Evolutionary conservation across 2,329 filamentous ascomycete genomes (phyloP), one percentile per base, ranked within the genome.

Genomic region (Lasiodiplodia sp.): DNA sequence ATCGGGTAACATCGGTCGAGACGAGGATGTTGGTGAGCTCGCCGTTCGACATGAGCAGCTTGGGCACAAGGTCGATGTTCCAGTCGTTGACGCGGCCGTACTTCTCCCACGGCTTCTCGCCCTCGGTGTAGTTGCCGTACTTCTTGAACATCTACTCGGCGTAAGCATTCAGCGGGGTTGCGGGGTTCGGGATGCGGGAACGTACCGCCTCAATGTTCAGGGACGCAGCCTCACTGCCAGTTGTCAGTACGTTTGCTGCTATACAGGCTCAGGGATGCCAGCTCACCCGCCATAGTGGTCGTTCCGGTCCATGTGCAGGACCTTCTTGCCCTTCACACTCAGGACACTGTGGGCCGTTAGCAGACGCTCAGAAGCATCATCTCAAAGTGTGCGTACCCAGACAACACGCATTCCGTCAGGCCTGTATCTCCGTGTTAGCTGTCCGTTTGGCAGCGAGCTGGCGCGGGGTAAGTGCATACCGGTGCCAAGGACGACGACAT

Each of bases 11-110:
- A 71, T 97, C 94, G 82, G 95, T 98, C 64, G 94, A 97, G 72
- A 97, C 94, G 78, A 99, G 90, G 78, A 99, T 97, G 84, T 98
- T 98, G 80, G 95, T 98, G 79, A 99, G 87, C 85, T 99, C 95
- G 82, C 96, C 96, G 72, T 96, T 97, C 70, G 95, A 94, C 94
- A 99, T 98, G 81, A 99, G 89, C 77, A 99, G 91, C 87, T 99
- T 99, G 74, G 96, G 95, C 60, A 99, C 94, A 71, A 99, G 88
- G 80, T 99, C 96, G 82, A 99, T 96, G 86, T 97, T 98, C 96
- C 96, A 99, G 87, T 98, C 95, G 84, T 97, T 97, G 80, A 90
- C 86, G 70, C 96, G 92, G 76, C 95, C 95, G 81, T 97, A 98
- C 83, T 97, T 94, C 86, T 96, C 95, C 96, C 96, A 98, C 73